These are phyloP conservation scores for Theileria orientalis DNA, from an alignment of 169 alveolate genomes.

Conservation along the genomic window DNA sequence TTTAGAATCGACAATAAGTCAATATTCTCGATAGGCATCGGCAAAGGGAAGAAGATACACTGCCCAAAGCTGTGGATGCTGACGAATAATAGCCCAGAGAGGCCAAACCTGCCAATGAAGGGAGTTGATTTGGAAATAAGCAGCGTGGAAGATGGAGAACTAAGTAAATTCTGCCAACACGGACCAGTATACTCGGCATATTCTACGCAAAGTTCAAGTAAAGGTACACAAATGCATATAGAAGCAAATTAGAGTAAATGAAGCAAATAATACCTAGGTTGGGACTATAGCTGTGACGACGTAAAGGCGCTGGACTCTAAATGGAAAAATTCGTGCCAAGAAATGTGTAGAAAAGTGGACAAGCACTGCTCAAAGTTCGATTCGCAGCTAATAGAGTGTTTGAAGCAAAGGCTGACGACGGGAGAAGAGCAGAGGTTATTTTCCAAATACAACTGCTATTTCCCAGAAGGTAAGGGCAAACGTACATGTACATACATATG, in stretches of 20 bases:
- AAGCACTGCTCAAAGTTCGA: slow-evolving; percentile 9
- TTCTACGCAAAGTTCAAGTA: not conserved
- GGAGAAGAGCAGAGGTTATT: slow-evolving; percentile 2
- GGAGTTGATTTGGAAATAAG: too few relatives aligned
- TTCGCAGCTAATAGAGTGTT: slow-evolving; percentile 16
- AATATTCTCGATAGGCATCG: slow-evolving; percentile 23
- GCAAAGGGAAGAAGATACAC: slow-evolving; percentile 35
- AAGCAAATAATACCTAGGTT: too few relatives aligned
- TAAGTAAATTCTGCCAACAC: slow-evolving; percentile 22
- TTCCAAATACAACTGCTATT: slow-evolving; percentile 15
- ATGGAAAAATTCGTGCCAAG: not conserved
- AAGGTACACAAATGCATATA: too few relatives aligned
- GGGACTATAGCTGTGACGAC: slow-evolving; percentile 26
- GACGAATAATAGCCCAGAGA: not conserved
- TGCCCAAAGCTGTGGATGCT: slow-evolving; percentile 21
- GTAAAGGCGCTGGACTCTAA: not conserved
- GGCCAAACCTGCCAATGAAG: not conserved
- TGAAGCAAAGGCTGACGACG: slow-evolving; percentile 11
- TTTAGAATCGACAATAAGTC: slow-evolving; percentile 8
- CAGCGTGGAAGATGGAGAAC: not conserved
- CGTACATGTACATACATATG: not conserved
- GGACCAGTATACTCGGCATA: slow-evolving; percentile 28
- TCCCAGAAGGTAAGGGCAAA: slow-evolving; percentile 6
- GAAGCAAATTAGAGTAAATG: too few relatives aligned
- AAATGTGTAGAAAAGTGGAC: not conserved